Evolutionary conservation across 495 filamentous ascomycete genomes (phyloP).

Genomic region (Xylaria acuta): DNA sequence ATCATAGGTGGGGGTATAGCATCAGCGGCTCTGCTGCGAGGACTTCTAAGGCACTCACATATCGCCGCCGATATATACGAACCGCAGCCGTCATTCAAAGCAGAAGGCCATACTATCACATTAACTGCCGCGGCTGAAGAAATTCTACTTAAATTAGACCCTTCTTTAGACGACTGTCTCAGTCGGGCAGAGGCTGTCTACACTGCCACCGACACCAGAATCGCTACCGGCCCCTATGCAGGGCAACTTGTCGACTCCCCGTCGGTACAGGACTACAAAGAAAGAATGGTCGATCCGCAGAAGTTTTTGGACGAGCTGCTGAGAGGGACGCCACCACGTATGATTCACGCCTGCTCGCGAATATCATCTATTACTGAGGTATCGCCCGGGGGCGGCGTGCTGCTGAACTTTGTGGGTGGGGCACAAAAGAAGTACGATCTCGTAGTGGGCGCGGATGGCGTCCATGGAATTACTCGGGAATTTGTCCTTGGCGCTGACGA

Average conservation of each 20-base stretch:
- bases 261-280: conserved; percentile 13
- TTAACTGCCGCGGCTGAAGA: conserved; percentile 34
- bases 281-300: conserved; percentile 32
- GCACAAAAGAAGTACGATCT: conserved; percentile 36
- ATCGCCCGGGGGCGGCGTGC: conserved; percentile 25
- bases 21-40: conserved; percentile 37
- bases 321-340: conserved; percentile 30
- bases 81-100: conserved; percentile 38
- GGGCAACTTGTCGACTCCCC: conserved; percentile 29
- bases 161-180: conserved; percentile 34
- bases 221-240: conserved; percentile 31
- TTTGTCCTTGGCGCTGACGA: conserved; percentile 35
- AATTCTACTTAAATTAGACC: conserved; percentile 33
- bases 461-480: conserved; percentile 32
- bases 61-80: conserved; percentile 45
- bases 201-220: conserved; percentile 20
- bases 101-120: conserved; percentile 37
- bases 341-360: conserved; percentile 32
- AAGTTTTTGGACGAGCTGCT: conserved; percentile 35
- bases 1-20: conserved; percentile 47
- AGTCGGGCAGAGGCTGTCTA: conserved; percentile 35
- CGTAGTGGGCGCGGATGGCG: conserved; percentile 38
- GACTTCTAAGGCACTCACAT: conserved; percentile 40
- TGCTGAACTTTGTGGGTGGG: conserved; percentile 35
- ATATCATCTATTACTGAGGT: conserved; percentile 34